A percentile compares a stretch with the other conserved stretches of the same genome.
phyloP scores from a whole-genome alignment of 768 basidiomycete species.

The Russula abietina region DNA sequence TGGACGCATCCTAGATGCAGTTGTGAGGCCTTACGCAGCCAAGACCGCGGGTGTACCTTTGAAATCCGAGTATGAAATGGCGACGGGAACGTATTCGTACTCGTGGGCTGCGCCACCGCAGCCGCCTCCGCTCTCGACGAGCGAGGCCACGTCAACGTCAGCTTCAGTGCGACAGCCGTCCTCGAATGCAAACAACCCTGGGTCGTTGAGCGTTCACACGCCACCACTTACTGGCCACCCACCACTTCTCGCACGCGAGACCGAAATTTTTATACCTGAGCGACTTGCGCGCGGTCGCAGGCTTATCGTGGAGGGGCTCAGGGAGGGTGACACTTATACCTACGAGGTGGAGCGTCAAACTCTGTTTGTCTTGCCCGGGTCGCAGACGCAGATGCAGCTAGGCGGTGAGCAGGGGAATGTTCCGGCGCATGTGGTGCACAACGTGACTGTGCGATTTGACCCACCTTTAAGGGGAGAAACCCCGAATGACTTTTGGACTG shows the following conservation, averaged over 20 bases:
- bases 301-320: slow-evolving; percentile 54
- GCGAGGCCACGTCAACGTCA: not conserved
- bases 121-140: not conserved
- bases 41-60: slow-evolving; percentile 85
- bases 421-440: slow-evolving; percentile 32
- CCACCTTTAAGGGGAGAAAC: slow-evolving; percentile 51
- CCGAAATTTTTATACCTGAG: slow-evolving; percentile 79
- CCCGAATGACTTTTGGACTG: slow-evolving; percentile 63
- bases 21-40: slow-evolving; percentile 88
- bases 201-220: slow-evolving; percentile 27
- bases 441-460: slow-evolving; percentile 47
- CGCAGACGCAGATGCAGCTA: slow-evolving; percentile 27
- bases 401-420: slow-evolving; percentile 37
- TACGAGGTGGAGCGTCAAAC: slow-evolving; percentile 71
- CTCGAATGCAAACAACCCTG: not conserved
- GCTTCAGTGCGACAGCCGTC: not conserved
- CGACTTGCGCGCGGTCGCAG: slow-evolving; percentile 50
- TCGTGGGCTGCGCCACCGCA: slow-evolving; percentile 49
- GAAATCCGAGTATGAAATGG: slow-evolving; percentile 70
- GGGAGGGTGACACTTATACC: slow-evolving; percentile 42
- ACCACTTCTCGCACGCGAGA: slow-evolving; percentile 48
- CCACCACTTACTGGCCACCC: slow-evolving; percentile 41
- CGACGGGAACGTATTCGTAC: slow-evolving; percentile 57
- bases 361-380: slow-evolving; percentile 51
- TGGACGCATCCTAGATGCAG: slow-evolving; percentile 62